These are phyloP conservation scores for Miamiensis avidus DNA, from an alignment of 169 alveolate species.

Conservation along the genomic window DNA sequence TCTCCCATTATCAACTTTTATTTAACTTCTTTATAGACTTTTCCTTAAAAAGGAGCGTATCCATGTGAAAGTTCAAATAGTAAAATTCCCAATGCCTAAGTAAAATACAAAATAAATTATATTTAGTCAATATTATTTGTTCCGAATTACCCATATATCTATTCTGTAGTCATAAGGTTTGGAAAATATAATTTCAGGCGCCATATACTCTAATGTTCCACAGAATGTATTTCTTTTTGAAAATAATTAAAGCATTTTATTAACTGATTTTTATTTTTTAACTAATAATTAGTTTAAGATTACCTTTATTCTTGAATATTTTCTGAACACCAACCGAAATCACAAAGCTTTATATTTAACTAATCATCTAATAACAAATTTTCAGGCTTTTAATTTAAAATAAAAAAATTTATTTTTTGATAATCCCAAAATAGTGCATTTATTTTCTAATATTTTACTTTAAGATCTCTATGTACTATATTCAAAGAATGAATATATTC, in stretches of 20 bases:
- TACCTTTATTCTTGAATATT: conserved; percentile 40
- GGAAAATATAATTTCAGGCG: conserved; percentile 67
- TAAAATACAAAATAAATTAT: no score
- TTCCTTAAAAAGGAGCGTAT: conserved; percentile 78
- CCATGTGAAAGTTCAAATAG: conserved; percentile 85
- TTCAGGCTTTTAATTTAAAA: conserved; percentile 59
- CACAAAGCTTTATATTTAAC: conserved; percentile 61
- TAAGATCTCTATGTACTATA: conserved; percentile 70
- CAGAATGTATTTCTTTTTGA: conserved; percentile 60
- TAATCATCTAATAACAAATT: conserved; percentile 57
- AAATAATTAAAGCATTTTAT: neutral
- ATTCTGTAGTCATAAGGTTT: conserved; percentile 62
- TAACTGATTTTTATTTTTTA: no score
- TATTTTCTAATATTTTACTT: conserved; percentile 15
- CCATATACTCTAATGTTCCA: conserved; percentile 76
- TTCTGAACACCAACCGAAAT: conserved; percentile 81
- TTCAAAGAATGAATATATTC: conserved; percentile 60
- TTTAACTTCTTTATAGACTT: conserved; percentile 41
- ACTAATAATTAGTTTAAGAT: no score
- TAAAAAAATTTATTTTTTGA: neutral
- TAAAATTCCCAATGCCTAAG: conserved; percentile 75
- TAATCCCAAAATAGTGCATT: no score
- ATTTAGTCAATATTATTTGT: no score
- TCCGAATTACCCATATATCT: conserved; percentile 69
- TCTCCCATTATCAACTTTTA: conserved; percentile 48